Evolutionary conservation across 768 basidiomycete species (phyloP), one percentile per base, ranked within the genome.

Genomic region (Mycena leptocephala): DNA sequence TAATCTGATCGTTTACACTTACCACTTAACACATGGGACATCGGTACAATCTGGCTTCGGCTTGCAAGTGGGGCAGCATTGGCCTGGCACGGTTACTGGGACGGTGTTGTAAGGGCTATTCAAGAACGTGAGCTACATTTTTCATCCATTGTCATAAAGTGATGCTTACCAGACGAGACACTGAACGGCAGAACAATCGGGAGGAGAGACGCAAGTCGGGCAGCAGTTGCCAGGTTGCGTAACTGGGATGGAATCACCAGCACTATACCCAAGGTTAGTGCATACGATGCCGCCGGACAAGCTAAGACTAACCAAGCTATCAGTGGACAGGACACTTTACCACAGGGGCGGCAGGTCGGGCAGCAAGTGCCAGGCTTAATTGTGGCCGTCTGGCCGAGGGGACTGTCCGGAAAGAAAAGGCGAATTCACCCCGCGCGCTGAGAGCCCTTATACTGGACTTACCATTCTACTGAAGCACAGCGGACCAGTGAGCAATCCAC

Each of bases 61-160:
- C 62, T 63, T 48, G 63, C 63, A 65, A 48, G 63, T 65, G 43
- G 63, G 63, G 43, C 63, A 65, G 63, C 63, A 65, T 33, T 65
- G 63, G 43, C 30, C 63, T 2, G 39, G 26, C 43, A 48, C 63
- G 43, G 43, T 48, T 48, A 65, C 28, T 65, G 63, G 41, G 63
- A 65, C 32, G 41, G 41, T 65, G 43, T 65, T 48, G 11, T 65
- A 4, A 65, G 63, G 63, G 43, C 63, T 65, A 65, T 65, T 65
- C 41, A 65, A 48, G 43, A 65, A 65, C 41, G 35, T 64, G 62
- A 64, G 62, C 62, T 39, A 61, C 59, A 37, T 61, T 39, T 58
- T 37, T 26, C 13, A 33, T 61, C 46, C 46, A 61, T 37, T 61
- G 11, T 33, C 18, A 61, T 61, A 37, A 20, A 7, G 39, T 64